phyloP scores from a whole-genome alignment of 805 yeast species.

The Brettanomyces sp. region DNA sequence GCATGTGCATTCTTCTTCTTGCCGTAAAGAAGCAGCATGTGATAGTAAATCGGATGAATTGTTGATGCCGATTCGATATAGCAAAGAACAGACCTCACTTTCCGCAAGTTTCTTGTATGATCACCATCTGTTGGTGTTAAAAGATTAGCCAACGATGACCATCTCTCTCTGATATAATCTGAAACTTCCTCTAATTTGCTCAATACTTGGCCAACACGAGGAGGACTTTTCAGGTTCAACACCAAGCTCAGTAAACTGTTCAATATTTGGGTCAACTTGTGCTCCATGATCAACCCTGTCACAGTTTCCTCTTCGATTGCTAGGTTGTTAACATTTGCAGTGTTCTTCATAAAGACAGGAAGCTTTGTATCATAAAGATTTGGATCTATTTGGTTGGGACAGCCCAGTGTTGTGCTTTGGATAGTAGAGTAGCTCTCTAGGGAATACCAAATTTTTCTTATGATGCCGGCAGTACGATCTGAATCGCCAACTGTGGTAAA shows the following conservation, averaged over 20 bases:
- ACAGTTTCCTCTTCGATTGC: conserved; percentile 34
- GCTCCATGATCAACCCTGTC: conserved; percentile 22
- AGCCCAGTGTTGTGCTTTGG: conserved; percentile 40
- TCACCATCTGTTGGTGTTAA: conserved; percentile 17
- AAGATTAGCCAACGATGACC: conserved; percentile 21
- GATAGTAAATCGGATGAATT: conserved; percentile 30
- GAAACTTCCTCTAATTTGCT: conserved; percentile 30
- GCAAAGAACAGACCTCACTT: conserved; percentile 13
- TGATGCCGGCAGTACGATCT: conserved; percentile 31
- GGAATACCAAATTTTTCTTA: conserved; percentile 53
- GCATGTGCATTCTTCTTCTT: conserved; percentile 22
- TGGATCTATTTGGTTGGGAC: conserved; percentile 30
- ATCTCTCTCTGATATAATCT: conserved; percentile 19
- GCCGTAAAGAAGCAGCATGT: conserved; percentile 33
- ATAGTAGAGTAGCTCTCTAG: conserved; percentile 36
- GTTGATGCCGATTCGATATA: conserved; percentile 24
- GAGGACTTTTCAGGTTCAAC: conserved; percentile 30
- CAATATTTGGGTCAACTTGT: conserved; percentile 22
- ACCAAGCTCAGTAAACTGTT: conserved; percentile 28
- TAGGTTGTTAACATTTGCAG: conserved; percentile 28
- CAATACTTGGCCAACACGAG: conserved; percentile 30
- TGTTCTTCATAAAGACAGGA: conserved; percentile 31
- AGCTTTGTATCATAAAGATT: conserved; percentile 41
- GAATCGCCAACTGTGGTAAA: conserved; percentile 7
- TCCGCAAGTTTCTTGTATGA: conserved; percentile 15